A percentile compares a stretch with the other conserved stretches of the same genome.
Conservation (phyloP, 371 early-diverging fungal genomes). For the Mucor irregularis region DNA sequence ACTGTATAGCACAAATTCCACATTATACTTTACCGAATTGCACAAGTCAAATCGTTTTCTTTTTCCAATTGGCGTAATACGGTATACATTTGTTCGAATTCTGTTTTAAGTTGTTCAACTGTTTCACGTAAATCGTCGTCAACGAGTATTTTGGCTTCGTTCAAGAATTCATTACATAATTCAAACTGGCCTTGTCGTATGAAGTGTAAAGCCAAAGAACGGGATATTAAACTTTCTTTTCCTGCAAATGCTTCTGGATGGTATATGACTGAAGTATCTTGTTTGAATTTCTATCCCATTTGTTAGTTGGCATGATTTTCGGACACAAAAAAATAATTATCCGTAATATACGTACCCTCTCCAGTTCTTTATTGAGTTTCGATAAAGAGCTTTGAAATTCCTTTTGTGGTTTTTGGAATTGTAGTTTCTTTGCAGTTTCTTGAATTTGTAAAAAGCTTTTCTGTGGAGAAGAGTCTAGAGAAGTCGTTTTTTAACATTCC, state of each 20-base stretch:
- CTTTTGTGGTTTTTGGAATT: constrained; percentile 60
- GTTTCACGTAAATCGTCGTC: constrained; percentile 33
- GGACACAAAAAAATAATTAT: not conserved
- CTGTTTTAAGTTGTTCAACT: constrained; percentile 31
- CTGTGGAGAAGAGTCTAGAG: not conserved
- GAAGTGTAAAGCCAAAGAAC: constrained; percentile 75
- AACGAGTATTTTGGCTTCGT: constrained; percentile 41
- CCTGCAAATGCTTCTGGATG: constrained; percentile 71
- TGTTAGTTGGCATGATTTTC: not conserved
- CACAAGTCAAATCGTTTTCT: constrained; percentile 23
- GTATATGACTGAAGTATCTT: constrained; percentile 57
- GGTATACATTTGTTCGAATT: constrained; percentile 42
- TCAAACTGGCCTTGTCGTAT: constrained; percentile 88
- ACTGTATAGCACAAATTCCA: no score
- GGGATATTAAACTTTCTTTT: constrained; percentile 59
- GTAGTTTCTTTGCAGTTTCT: constrained; percentile 23
- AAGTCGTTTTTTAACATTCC: not conserved
- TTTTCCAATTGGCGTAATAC: constrained; percentile 35
- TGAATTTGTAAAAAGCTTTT: constrained; percentile 10
- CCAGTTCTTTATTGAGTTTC: constrained; percentile 79
- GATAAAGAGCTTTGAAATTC: constrained; percentile 63
- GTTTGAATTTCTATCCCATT: constrained; percentile 57
- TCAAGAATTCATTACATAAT: constrained; percentile 62
- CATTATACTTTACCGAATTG: constrained; percentile 27
- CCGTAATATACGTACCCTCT: constrained; percentile 60